Base-by-base conservation (phyloP, 1,139 yeast species). In the Entelexis paramagnoliae region DNA sequence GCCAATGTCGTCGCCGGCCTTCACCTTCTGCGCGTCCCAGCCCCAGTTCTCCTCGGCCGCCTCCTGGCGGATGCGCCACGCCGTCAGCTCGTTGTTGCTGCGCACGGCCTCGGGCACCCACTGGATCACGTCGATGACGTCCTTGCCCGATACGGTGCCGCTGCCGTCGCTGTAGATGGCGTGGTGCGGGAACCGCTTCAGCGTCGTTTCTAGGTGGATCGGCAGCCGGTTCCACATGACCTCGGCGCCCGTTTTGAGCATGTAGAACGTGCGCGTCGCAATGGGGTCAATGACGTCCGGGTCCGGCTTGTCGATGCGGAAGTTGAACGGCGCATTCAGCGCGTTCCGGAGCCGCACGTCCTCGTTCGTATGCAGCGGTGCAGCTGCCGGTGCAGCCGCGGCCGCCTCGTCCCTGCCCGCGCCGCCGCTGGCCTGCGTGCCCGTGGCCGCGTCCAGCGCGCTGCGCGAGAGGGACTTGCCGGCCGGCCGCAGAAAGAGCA, bases 91-190 rank as follows among this genome's bases (percentile, higher is more conserved):
- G 16, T 17, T 16, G 16, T 39, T 26, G 6, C 20, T 9, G 33
- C 8, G 11, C 28, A 47, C 19, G 22, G 3, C 11, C n/a, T 29
- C 26, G n/a, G 45, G 16, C 2, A 66, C 59, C 24, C 64, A 53
- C 52, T 63, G 61, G 6, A 68, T 53, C n/a, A 60, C 58, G 51
- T 68, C 70, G 34, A 66, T 58, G 9, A 68, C 65, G 48, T 63
- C 65, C 40, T 61, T 57, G 16, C 68, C 68, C 10, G 62, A 67
- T 32, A 68, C 56, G 2, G 62, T 56, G 19, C 49, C 64, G 6
- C 64, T 63, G 10, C 58, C 48, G 53, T 67, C 71, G n/a, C 68
- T 60, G 57, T 67, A 68, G 22, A 68, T 51, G 20, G 63, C 66
- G 51, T 64, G 64, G 49, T 65, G 50, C n/a, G 64, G 64, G 17